Base-by-base conservation (phyloP, 2,329 filamentous ascomycete species). In the Aspergillus neotritici region DNA sequence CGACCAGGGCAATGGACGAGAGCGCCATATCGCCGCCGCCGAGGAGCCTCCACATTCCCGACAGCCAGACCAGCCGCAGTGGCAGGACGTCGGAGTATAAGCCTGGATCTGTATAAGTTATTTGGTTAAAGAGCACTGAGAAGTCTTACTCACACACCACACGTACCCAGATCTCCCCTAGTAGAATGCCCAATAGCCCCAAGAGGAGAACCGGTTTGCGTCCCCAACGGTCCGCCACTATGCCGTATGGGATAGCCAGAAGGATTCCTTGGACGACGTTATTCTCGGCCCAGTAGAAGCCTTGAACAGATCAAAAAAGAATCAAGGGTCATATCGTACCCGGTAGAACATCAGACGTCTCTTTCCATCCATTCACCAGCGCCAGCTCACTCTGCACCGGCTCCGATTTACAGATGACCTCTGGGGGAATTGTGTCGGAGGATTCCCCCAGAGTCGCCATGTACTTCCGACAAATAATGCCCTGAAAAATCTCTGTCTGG, bases 341-440 rank as follows among this genome's bases (percentile, higher is more conserved):
- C 16, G 58, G 57, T 13, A 62, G 17, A 5, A 50, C 42, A 14
- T 52, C 52, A 15, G 56, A 49, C 5, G 53, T 59, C 21, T 57
- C 52, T 37, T 61, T 60, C 43, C 57, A 61, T 2, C 61, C 61
- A 11, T 51, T 47, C 4, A 64, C 34, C 10, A 63, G 35, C 9
- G 61, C 61, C 34, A 63, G 35, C 38, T 64, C 60, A 12, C 48
- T 55, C 36, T 64, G 61, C 11, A 64, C 58, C 9, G 43, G 42
- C 16, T 60, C 60, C 5, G 59, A 55, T 51, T 64, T 63, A 35
- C 61, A 64, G 12, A 13, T 9, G 14, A n/a, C 11, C 13, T 42
- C 37, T 4, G 36, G 51, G 48, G 34, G 58, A 50, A 9, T 57
- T 51, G 14, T 44, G 48, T 35, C 60, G 60, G 35, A 60, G 54